Evolutionary conservation across 2,329 filamentous ascomycete species (phyloP), one percentile per base, ranked within the genome.

Genomic region (Fusarium algeriense): DNA sequence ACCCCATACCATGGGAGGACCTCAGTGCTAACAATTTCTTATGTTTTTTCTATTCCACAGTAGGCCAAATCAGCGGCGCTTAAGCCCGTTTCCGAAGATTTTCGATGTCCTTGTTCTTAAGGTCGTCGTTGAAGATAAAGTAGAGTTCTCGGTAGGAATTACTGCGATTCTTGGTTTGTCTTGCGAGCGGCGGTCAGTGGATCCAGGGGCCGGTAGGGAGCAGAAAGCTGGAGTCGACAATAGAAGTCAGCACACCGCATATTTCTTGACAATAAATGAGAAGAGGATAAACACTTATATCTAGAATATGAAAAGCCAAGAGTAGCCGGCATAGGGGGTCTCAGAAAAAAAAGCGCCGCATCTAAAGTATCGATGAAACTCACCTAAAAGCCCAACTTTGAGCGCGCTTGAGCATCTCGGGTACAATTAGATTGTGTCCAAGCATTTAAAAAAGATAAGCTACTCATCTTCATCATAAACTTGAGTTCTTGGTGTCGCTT

Each of bases 41-140:
- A 17, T 14, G 4, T 32, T 1, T 2, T 7, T 17, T 13, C 13
- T 14, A 3, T 28, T 26, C 44, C n/a, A 45, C 20, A 11, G 32
- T 23, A 15, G 11, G 30, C 20, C 20, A 14, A 32, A 15, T 12
- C 12, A 26, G 38, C 17, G 14, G 20, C 38, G 20, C 17, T 35
- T 28, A 35, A 28, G 4, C 20, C 40, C 9, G 26, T 7, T 46
- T 35, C 12, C 5, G 34, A 17, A 23, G 20, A 19, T 26, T n/a
- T 26, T 35, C 7, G 28, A 26, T 23, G 2, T 7, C 3, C 6
- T 12, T 26, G 1, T 35, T 17, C 8, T 32, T 10, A 2, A 7
- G n/a, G 1, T 2, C 13, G 34, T 3, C 17, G 1, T 26, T 1
- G 13, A n/a, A 5, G 13, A 12, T 1, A 3, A 7, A 6, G 3